Evolutionary conservation across 768 basidiomycete genomes (phyloP).

Genomic region (Coprinopsis strossmayeri): DNA sequence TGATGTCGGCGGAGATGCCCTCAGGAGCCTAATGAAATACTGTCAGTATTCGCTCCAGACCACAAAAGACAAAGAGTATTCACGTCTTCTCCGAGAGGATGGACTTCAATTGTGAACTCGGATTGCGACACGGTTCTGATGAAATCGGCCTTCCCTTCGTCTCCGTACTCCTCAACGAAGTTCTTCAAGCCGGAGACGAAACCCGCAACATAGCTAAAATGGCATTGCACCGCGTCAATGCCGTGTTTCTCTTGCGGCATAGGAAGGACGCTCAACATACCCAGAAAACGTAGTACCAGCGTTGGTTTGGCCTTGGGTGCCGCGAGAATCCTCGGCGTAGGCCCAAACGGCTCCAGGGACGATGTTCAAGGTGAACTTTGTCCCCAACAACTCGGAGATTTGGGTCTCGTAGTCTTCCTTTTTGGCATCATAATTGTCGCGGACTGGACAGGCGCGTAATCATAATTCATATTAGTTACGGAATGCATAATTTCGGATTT

Average conservation of each 20-base stretch:
- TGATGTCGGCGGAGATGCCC: conserved; percentile 27
- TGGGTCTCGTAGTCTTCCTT: conserved; percentile 26
- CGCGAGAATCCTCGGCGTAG: conserved; percentile 20
- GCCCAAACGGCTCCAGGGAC: conserved; percentile 30
- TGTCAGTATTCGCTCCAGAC: too few relatives aligned
- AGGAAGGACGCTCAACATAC: conserved; percentile 13
- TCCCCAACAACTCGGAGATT: conserved; percentile 23
- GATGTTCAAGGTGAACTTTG: conserved; percentile 25
- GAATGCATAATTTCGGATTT: too few relatives aligned
- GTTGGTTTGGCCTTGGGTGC: conserved; percentile 11
- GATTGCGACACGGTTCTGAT: conserved; percentile 29
- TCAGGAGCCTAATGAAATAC: conserved; percentile 8
- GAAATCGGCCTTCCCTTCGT: conserved; percentile 30
- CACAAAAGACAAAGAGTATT: neutral
- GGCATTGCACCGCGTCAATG: neutral
- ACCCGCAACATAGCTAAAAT: conserved; percentile 29
- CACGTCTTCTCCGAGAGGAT: conserved; percentile 24
- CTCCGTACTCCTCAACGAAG: conserved; percentile 26
- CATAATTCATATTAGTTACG: too few relatives aligned
- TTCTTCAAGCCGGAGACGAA: conserved; percentile 25
- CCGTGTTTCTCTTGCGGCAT: neutral
- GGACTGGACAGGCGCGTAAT: conserved; percentile 24
- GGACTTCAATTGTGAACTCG: conserved; percentile 27
- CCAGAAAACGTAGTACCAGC: conserved; percentile 20
- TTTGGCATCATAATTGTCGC: conserved; percentile 31